Base-by-base conservation (phyloP, 805 yeast species). In the Vanderwaltozyma polyspora region DNA sequence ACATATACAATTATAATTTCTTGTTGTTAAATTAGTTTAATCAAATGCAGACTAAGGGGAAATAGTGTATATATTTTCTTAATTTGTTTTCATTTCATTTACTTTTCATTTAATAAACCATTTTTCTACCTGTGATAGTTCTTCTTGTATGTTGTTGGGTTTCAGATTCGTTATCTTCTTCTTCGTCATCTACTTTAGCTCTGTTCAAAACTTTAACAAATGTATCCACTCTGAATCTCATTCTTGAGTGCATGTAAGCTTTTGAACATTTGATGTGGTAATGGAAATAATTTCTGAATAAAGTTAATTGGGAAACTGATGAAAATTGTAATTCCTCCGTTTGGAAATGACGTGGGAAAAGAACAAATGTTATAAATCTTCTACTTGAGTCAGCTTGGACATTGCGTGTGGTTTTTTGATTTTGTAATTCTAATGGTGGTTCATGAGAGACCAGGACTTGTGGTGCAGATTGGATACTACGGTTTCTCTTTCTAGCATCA, bases 241-340 rank as follows among this genome's bases (percentile, higher is more conserved):
- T 91, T 68, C 99, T 79, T 33, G 95, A 85, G 62, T 91, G 99
- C 79, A 91, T 77, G 63, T 83, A 91, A 24, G 98, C 97, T 68
- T 91, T 91, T 41, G 95, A 86, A 60, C 96, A 89, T 64, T 91
- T 91, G 66, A 91, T 91, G 57, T 91, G 99, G 62, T 89, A 91
- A 60, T 91, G 99, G 79, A 91, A 91, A 64, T 89, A 91, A 54
- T 87, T 93, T 62, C 99, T 73, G 65, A 91, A 91, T 38, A 84
- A 67, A 53, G 85, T 86, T 52, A 91, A 81, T 59, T 87, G 96
- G 25, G 93, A 78, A 43, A 91, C 83, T 7, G 59, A 49, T 9
- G 48, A 39, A 39, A 56, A 55, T 42, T 55, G 55, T 25, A 53
- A 40, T 14, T 57, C 61, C 6, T 35, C 45, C 41, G 94, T 80